These are phyloP conservation scores for Dendrostoma leiphaemia DNA, from an alignment of 2,329 filamentous ascomycete species.

Conservation along the genomic window DNA sequence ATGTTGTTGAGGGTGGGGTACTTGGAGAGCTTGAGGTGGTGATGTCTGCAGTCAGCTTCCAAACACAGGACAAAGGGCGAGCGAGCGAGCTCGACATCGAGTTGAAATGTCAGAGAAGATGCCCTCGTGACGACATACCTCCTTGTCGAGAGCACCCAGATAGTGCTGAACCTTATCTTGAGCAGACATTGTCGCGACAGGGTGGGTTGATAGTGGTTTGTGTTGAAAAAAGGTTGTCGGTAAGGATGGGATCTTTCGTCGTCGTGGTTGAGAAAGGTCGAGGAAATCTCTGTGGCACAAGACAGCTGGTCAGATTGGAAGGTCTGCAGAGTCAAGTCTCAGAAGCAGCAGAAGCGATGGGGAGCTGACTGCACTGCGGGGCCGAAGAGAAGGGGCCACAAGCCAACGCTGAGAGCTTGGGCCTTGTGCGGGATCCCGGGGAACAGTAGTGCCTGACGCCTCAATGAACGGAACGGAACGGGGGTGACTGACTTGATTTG, in stretches of 20 bases:
- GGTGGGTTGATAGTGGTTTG: background rate
- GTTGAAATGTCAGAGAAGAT: background rate
- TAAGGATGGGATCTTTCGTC: slow-evolving; percentile 20
- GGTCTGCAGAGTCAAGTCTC: background rate
- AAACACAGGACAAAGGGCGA: background rate
- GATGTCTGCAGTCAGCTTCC: slow-evolving; percentile 14
- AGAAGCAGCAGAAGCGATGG: slow-evolving; percentile 8
- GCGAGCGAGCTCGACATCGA: too few relatives aligned
- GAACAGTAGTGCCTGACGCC: too few relatives aligned
- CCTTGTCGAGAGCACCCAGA: slow-evolving; percentile 76
- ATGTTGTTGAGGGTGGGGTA: slow-evolving; percentile 82
- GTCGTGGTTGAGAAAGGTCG: slow-evolving; percentile 10
- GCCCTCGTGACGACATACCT: slow-evolving; percentile 53
- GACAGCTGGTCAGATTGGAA: slow-evolving; percentile 17
- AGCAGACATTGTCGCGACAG: slow-evolving; percentile 59
- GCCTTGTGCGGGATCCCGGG: too few relatives aligned
- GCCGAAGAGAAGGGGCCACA: slow-evolving; percentile 6
- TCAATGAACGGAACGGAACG: too few relatives aligned
- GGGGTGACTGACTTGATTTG: too few relatives aligned
- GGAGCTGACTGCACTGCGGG: slow-evolving; percentile 14
- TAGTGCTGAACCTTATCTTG: slow-evolving; percentile 77
- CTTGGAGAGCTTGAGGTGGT: slow-evolving; percentile 68
- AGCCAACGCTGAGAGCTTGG: slow-evolving; percentile 3
- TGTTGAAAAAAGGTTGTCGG: slow-evolving; percentile 16
- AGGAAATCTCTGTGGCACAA: slow-evolving; percentile 8